Base-by-base conservation (phyloP, 73 alveolate species). In the Paraurostyla sp. region DNA sequence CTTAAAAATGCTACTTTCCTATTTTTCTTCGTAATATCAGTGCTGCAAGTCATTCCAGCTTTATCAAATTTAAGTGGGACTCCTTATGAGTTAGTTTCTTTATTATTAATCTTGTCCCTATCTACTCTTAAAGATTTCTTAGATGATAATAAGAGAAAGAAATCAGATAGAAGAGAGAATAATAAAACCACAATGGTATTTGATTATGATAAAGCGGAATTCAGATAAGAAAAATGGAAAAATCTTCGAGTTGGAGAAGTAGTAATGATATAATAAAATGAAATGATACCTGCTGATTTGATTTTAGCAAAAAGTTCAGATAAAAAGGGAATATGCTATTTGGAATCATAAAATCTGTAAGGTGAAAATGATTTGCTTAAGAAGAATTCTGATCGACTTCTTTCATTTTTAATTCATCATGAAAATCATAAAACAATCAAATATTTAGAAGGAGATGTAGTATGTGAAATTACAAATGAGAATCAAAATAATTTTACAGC, bases 291-390 rank as follows among this genome's bases (percentile, higher is more conserved):
- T 36, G 97, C 99, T 76, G 99, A 97, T 91, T 63, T 94, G 80
- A 86, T 97, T 76, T 89, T 97, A 27, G 60, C 96, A 51, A 95
- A 95, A 65, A 90, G 98, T 38, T 86, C 96, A 29, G 97, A 92
- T 45, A 71, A 81, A 32, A 90, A 85, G 43, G 97, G 97, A 45
- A 83, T 92, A 48, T 95, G 97, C 76, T 96, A 88, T 78, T 94
- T 98, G 18, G 99, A 98, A 75, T 97, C 99, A 0, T 97, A 98
- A 71, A 94, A 94, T 83, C 88, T 98, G 48, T 98, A 97, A 85
- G 99, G 99, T 38, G 99, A 97, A 83, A 96, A 99, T 46, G 93
- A 96, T 81, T 71, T 97, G 51, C 87, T 97, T 93, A 88, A 87
- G 69, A 69, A 58, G 38, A 15, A 29, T 6, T 7, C 88, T 75